Percentiles rank a stretch among this genome's conserved stretches.
phyloP scores from a whole-genome alignment of 257 asterid species.

The Scutellaria galericulata region DNA sequence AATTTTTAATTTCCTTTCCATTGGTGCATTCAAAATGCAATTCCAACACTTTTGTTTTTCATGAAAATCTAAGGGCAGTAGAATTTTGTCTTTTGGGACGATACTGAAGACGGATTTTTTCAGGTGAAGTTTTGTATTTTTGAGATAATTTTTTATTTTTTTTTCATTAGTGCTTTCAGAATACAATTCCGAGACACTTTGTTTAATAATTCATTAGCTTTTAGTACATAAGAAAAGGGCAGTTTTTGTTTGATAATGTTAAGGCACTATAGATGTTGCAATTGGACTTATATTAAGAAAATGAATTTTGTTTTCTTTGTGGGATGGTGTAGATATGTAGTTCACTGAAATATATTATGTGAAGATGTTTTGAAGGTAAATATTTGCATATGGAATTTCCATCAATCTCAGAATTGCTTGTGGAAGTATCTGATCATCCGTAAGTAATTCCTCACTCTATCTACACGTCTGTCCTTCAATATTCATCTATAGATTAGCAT shows the following conservation, averaged over 20 bases:
- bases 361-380: conserved; percentile 77
- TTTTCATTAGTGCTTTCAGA: no score
- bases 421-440: conserved; percentile 93
- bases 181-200: no score
- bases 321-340: neutral
- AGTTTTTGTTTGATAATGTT: neutral
- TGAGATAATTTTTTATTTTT: no score
- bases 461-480: conserved; percentile 2
- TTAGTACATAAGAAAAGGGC: neutral
- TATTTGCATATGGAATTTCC: conserved; percentile 91
- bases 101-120: no score
- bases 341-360: conserved; percentile 41
- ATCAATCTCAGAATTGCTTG: conserved; percentile 85
- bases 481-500: neutral
- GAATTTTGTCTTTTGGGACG: no score
- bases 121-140: no score
- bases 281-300: neutral
- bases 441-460: conserved; percentile 56
- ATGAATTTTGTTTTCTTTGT: neutral
- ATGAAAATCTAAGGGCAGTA: no score
- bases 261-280: conserved; percentile 15
- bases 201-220: neutral
- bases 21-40: no score
- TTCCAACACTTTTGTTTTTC: no score
- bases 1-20: no score